phyloP scores from a whole-genome alignment of 768 basidiomycete species.

The Tephrocybe sp. region DNA sequence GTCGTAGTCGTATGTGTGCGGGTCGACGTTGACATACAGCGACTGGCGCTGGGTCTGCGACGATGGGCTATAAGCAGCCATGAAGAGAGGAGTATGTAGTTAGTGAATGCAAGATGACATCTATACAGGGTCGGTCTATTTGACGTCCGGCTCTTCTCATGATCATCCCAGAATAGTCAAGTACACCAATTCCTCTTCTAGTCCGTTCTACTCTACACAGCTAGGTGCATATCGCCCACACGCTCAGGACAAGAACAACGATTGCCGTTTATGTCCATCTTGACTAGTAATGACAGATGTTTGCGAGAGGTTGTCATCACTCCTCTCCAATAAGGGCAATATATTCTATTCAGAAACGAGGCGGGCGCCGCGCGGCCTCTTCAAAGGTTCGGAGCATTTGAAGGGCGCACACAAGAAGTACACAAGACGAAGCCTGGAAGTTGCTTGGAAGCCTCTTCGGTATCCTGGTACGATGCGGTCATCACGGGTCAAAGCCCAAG shows the following conservation, averaged over 20 bases:
- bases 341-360: too few relatives aligned
- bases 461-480: too few relatives aligned
- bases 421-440: too few relatives aligned
- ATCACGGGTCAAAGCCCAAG: too few relatives aligned
- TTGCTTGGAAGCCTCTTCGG: too few relatives aligned
- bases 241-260: not conserved
- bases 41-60: constrained; percentile 35
- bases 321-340: too few relatives aligned
- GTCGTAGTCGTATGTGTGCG: constrained; percentile 30
- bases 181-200: not conserved
- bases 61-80: constrained; percentile 33
- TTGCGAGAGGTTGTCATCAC: too few relatives aligned
- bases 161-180: constrained; percentile 9
- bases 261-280: not conserved
- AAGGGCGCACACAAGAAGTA: too few relatives aligned
- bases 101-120: constrained; percentile 1
- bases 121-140: not conserved
- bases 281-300: not conserved
- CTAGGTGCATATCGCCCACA: not conserved
- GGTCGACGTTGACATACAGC: constrained; percentile 39
- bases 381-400: too few relatives aligned
- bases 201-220: not conserved
- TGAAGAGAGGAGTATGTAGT: not conserved
- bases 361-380: too few relatives aligned
- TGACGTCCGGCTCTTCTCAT: not conserved